These are phyloP conservation scores for Aspergillus carbonarius DNA, from an alignment of 2,329 filamentous ascomycete species.

Conservation along the genomic window DNA sequence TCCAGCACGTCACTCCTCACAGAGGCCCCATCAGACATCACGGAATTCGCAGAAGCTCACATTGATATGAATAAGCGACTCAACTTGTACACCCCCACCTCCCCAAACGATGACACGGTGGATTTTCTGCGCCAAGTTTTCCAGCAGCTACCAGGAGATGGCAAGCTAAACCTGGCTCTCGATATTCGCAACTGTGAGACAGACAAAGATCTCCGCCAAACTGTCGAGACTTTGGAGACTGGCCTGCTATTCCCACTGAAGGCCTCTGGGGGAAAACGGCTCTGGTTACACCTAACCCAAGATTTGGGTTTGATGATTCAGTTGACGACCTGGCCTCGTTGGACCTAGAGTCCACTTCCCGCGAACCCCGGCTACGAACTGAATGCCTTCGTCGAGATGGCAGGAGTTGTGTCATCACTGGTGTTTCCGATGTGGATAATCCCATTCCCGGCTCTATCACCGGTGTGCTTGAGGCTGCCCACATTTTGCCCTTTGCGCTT, in stretches of 20 bases:
- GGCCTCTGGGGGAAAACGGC: not conserved
- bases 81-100: too few species aligned
- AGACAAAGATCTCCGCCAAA: not conserved
- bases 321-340: not conserved
- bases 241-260: not conserved
- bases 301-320: not conserved
- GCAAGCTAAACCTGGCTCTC: not conserved
- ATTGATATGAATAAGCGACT: too few species aligned
- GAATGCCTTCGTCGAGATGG: not conserved
- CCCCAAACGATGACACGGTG: not conserved
- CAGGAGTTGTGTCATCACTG: not conserved
- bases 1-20: too few species aligned
- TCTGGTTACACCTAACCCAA: not conserved
- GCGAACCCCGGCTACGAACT: not conserved
- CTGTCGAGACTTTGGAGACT: not conserved
- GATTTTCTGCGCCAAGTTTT: not conserved
- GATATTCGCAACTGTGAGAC: not conserved
- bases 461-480: not conserved
- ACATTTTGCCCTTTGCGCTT: not conserved
- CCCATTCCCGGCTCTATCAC: not conserved
- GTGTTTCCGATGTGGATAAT: not conserved
- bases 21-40: too few species aligned
- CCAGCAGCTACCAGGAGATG: not conserved
- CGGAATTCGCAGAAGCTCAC: too few species aligned
- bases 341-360: not conserved